Evolutionary conservation across 1,139 yeast species (phyloP).

Genomic region (Candida tropicalis): DNA sequence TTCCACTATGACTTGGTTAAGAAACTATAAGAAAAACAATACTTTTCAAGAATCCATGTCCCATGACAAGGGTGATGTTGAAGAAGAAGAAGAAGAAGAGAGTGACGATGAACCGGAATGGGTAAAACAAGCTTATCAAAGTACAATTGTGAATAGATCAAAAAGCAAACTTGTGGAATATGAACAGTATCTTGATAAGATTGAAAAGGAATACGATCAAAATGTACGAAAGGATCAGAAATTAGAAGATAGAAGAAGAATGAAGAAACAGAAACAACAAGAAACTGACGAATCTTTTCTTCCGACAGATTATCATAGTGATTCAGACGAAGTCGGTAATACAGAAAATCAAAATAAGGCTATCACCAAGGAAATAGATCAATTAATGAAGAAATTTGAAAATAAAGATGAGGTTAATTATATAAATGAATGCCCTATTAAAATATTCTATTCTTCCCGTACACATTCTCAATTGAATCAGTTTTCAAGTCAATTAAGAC

Average conservation of each 20-base stretch:
- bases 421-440: slow-evolving; percentile 43
- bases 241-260: slow-evolving; percentile 2
- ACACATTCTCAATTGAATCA: slow-evolving; percentile 91
- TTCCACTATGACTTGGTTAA: slow-evolving; percentile 82
- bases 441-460: slow-evolving; percentile 71
- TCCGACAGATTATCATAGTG: slow-evolving; percentile 46
- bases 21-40: slow-evolving; percentile 54
- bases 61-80: slow-evolving; percentile 24
- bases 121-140: slow-evolving; percentile 52
- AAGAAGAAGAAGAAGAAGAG: slow-evolving; percentile 20
- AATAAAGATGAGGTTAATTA: slow-evolving; percentile 20
- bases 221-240: slow-evolving; percentile 17
- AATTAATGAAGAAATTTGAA: slow-evolving; percentile 42
- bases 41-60: slow-evolving; percentile 33
- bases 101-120: slow-evolving; percentile 62
- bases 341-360: slow-evolving; percentile 24
- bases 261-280: slow-evolving; percentile 4
- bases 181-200: slow-evolving; percentile 39
- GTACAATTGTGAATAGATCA: slow-evolving; percentile 32
- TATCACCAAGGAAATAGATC: slow-evolving; percentile 47
- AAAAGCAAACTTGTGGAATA: slow-evolving; percentile 38
- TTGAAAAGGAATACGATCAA: slow-evolving; percentile 21
- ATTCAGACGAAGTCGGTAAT: slow-evolving; percentile 23
- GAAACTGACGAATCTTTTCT: slow-evolving; percentile 22
- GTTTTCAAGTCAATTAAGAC: slow-evolving; percentile 69